Evolutionary conservation across 1,284 basidiomycete genomes (phyloP).

Genomic region (Volvariella volvacea): DNA sequence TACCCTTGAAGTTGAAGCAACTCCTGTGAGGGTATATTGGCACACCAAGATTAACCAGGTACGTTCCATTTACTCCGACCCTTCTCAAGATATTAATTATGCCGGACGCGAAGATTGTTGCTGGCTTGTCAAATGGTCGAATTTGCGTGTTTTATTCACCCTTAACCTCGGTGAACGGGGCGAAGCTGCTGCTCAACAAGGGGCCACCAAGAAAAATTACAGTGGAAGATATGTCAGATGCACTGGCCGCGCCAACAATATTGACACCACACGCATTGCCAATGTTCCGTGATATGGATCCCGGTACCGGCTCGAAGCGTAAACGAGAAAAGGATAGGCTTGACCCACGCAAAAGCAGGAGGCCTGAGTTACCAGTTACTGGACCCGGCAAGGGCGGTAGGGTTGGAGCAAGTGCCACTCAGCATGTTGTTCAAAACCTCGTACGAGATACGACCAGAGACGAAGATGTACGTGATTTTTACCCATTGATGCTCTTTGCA

Average conservation of each 20-base stretch:
- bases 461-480: conserved; percentile 76
- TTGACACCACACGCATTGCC: conserved; percentile 86
- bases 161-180: conserved; percentile 81
- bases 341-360: conserved; percentile 84
- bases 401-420: conserved; percentile 92
- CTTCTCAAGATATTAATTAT: conserved; percentile 1
- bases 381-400: conserved; percentile 91
- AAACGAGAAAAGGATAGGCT: conserved; percentile 84
- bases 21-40: conserved; percentile 87
- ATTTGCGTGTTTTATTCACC: conserved; percentile 91
- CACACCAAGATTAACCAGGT: conserved; percentile 98
- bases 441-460: conserved; percentile 84
- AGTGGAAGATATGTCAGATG: conserved; percentile 80
- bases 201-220: conserved; percentile 66
- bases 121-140: conserved; percentile 82
- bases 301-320: conserved; percentile 68
- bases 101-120: conserved; percentile 59
- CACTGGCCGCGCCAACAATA: conserved; percentile 76
- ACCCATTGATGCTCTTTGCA: conserved; percentile 6
- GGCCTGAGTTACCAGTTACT: conserved; percentile 86
- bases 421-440: conserved; percentile 90
- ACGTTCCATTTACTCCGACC: conserved; percentile 18
- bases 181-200: conserved; percentile 80
- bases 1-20: conserved; percentile 59
- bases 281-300: conserved; percentile 82